Evolutionary conservation across 331 rosid genomes (phyloP), one percentile per base, ranked within the genome.

Genomic region (Pyracantha coccinea): DNA sequence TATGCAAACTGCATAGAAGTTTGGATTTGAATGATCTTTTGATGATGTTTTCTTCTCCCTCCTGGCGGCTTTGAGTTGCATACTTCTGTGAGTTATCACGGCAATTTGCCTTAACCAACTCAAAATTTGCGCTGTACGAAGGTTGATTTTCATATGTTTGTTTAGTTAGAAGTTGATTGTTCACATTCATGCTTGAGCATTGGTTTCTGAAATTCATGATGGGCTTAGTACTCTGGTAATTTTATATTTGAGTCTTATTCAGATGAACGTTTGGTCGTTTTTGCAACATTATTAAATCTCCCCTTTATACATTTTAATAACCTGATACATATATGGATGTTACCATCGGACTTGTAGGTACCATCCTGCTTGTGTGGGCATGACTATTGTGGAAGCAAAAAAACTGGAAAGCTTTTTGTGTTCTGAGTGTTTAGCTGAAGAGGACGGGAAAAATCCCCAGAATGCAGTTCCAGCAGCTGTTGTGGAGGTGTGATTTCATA

Each of bases 311-410:
- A 35, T 35, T 35, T 35, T 35, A 35, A 35, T 35, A 16, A 2
- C 67, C 68, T 61, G 1, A 2, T 38, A 24, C 38, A 38, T 25
- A 27, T 12, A 8, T 2, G 53, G 52, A 50, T 28, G 29, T 53
- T 24, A 25, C 76, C 20, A 73, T 78, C 67, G 76, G 8, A 73
- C 54, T 74, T 82, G 70, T 74, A 93, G 98, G 98, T 93, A 89
- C 76, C 98, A 93, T 88, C 98, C 97, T 63, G 93, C 98, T 63
- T 93, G 98, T 29, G 95, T 93, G 85, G 92, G 83, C 77, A 91
- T 90, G 91, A 91, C 95, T 38, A 88, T 82, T 25, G 93, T 91
- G 68, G 95, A 88, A 66, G 98, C 98, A 3, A 86, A 91, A 84
- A 91, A 86, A 58, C 71, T 91, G 85, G 97, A 93, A 1, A 87